phyloP scores from a whole-genome alignment of 1,284 basidiomycete species.

The Rhodotorula mucilaginosa region DNA sequence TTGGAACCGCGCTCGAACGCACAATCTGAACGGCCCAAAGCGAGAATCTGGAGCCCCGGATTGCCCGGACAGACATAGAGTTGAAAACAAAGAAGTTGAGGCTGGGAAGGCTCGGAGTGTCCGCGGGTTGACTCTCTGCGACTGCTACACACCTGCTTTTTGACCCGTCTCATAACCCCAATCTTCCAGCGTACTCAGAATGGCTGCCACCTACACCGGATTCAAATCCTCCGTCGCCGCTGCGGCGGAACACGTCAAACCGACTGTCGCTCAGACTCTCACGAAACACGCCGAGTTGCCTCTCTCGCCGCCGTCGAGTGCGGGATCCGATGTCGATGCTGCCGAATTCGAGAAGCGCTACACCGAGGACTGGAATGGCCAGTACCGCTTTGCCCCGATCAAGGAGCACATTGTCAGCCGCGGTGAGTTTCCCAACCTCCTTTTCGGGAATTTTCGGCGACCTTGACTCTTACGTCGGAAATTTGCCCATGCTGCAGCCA shows the following conservation, averaged over 20 bases:
- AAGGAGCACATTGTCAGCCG: constrained; percentile 68
- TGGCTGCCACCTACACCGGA: constrained; percentile 26
- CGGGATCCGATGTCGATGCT: constrained; percentile 17
- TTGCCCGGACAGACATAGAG: too few species aligned
- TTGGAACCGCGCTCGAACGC: too few species aligned
- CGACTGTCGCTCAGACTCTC: neutral
- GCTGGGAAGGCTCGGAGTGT: too few species aligned
- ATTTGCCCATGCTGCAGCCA: constrained; percentile 50
- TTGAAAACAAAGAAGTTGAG: too few species aligned
- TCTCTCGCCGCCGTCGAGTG: constrained; percentile 8
- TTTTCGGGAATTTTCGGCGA: neutral
- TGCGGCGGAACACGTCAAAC: neutral
- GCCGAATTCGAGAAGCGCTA: constrained; percentile 3
- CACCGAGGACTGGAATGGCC: constrained; percentile 56
- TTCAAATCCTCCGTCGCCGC: constrained; percentile 43
- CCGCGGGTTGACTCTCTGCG: neutral
- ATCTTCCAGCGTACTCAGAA: neutral
- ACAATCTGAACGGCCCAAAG: too few species aligned
- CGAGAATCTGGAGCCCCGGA: too few species aligned
- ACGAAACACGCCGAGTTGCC: neutral
- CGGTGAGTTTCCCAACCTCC: constrained; percentile 42
- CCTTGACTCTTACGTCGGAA: neutral
- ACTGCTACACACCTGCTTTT: neutral
- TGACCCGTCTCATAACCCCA: neutral
- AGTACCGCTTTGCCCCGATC: constrained; percentile 51